Conservation (phyloP, 2,329 filamentous ascomycete species). For the Aspergillus sp. region DNA sequence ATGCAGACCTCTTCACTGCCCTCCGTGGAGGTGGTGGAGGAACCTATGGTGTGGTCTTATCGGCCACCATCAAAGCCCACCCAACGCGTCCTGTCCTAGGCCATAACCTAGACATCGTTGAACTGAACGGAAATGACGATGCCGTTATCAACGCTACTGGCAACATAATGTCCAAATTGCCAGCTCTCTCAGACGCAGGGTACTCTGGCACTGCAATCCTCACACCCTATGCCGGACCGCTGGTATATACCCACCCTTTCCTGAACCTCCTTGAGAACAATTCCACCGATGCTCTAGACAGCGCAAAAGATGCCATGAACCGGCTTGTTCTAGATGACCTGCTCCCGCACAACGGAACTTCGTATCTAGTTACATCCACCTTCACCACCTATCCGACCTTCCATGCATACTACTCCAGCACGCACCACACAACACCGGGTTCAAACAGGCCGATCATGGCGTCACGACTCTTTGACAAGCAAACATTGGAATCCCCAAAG, state of each 20-base stretch:
- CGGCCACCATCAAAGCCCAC: conserved; percentile 21
- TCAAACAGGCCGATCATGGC: conserved; percentile 5
- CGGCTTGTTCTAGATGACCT: conserved; percentile 7
- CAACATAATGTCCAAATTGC: conserved; percentile 9
- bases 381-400: conserved; percentile 10
- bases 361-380: neutral
- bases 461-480: conserved; percentile 11
- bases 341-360: conserved; percentile 13
- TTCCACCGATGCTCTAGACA: conserved; percentile 1
- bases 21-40: conserved; percentile 45
- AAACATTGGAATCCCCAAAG: neutral
- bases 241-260: conserved; percentile 9
- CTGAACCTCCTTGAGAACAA: conserved; percentile 12
- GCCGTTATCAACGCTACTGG: conserved; percentile 7
- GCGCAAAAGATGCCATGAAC: conserved; percentile 12
- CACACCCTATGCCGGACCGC: neutral
- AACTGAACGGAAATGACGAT: neutral
- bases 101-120: conserved; percentile 7
- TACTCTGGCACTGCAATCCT: conserved; percentile 12
- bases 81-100: conserved; percentile 14
- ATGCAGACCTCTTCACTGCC: conserved; percentile 35
- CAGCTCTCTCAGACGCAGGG: conserved; percentile 15
- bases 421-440: conserved; percentile 2
- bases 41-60: conserved; percentile 29
- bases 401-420: conserved; percentile 4